Conservation (phyloP, 2,329 filamentous ascomycete genomes). For the Colletotrichum sp. region DNA sequence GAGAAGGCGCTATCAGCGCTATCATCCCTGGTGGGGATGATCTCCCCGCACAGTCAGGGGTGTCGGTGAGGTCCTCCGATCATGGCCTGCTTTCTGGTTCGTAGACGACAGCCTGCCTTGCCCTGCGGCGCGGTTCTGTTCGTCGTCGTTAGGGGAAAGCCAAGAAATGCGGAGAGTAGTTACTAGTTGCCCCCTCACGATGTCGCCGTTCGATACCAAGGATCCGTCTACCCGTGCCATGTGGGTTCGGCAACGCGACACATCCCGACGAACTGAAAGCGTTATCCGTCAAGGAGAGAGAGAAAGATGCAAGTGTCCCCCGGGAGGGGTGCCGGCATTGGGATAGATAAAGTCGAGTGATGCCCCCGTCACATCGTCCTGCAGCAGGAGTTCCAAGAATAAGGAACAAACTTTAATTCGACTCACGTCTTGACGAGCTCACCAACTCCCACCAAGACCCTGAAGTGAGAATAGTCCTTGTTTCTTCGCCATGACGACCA, state of each 20-base stretch:
- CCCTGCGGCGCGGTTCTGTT: not conserved
- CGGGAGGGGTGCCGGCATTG: not conserved
- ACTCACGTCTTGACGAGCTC: not conserved
- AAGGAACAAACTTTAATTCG: not conserved
- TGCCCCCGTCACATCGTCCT: not conserved
- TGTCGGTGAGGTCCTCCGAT: slow-evolving; percentile 23
- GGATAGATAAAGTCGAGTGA: slow-evolving; percentile 1
- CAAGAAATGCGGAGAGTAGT: not conserved
- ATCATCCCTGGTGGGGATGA: not conserved
- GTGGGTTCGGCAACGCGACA: not conserved
- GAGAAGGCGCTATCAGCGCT: slow-evolving; percentile 7
- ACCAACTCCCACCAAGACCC: not conserved
- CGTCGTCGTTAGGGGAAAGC: not conserved
- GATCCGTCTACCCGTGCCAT: not conserved
- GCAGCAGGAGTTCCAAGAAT: not conserved
- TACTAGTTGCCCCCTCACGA: not conserved
- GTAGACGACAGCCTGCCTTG: not conserved
- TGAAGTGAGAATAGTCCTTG: not conserved
- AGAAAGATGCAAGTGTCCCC: not conserved
- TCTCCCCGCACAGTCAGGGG: slow-evolving; percentile 14
- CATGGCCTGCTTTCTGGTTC: not conserved
- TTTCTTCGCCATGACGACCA: not conserved
- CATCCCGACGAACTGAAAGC: not conserved
- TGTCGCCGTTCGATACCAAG: not conserved
- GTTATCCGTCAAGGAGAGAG: not conserved